Base-by-base conservation (phyloP, 192 early-diverging fungal genomes). In the Podila horticola region DNA sequence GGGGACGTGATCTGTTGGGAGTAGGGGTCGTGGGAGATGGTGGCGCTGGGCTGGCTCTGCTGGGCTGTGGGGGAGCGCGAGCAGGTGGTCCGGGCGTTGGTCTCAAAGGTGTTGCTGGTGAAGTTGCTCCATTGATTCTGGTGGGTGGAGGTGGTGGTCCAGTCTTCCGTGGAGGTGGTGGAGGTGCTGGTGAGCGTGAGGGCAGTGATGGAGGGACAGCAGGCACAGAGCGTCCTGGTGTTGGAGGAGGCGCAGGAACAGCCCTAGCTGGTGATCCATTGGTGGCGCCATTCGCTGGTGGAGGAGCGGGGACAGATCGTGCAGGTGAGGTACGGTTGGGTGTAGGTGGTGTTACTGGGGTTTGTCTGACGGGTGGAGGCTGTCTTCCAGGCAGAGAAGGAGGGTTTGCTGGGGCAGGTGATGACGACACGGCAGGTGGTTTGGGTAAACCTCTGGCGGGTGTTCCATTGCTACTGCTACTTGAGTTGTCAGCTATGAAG, bases 401-500 rank as follows among this genome's bases (percentile, higher is more conserved):
- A 13, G 77, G 69, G 15, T 70, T 67, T 57, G 74, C 63, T 70
- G 63, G 33, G 38, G 69, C 68, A 65, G 41, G 41, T 76, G 67
- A 17, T 29, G 69, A 67, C 20, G 75, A 70, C 31, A 64, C 48
- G 8, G 71, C 52, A 19, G 77, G 77, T 66, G 77, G 77, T 69
- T 81, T 81, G 34, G 77, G 77, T 15, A 73, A 33, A 49, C 66
- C 67, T 66, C 77, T 52, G 8, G 58, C 77, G 26, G 77, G 77
- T 36, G 70, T 81, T 62, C 74, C 74, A 52, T 70, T 76, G 55
- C 55, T 34, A 60, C 48, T 79, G 41, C 58, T 81, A 48, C 33
- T 60, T 28, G 48, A 29, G 22, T 61, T 73, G 20, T 72, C 77
- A 20, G 71, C 77, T 81, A 79, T 9, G 34, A 60, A 38, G 24